These are phyloP conservation scores for Emergomyces africanus DNA, from an alignment of 2,329 filamentous ascomycete genomes.

Conservation along the genomic window DNA sequence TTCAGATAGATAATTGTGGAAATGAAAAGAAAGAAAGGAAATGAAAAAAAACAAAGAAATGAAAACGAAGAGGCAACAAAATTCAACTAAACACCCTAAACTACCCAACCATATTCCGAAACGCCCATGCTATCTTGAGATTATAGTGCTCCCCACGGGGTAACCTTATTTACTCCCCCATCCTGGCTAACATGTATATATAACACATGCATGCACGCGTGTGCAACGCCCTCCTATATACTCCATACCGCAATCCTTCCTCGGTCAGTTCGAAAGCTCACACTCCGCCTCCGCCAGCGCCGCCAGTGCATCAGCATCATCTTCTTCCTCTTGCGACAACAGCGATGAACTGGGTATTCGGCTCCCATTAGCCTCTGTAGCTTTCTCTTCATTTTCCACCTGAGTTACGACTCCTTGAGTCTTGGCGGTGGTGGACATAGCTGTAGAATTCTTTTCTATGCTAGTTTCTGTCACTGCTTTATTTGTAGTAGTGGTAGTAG, in stretches of 20 bases:
- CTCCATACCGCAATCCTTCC: not conserved
- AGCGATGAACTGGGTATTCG: constrained; percentile 11
- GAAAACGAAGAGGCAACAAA: too few relatives aligned
- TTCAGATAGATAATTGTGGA: too few relatives aligned
- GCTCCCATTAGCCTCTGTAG: constrained; percentile 1
- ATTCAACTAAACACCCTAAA: too few relatives aligned
- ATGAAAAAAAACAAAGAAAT: too few relatives aligned
- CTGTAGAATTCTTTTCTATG: not conserved
- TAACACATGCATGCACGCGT: not conserved
- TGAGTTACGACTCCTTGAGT: not conserved
- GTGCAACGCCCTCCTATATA: not conserved
- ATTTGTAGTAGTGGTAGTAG: not conserved
- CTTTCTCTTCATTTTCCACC: not conserved
- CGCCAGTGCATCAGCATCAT: constrained; percentile 30
- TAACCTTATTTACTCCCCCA: too few relatives aligned
- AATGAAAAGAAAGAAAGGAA: too few relatives aligned
- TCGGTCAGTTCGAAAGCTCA: not conserved
- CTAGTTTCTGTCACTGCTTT: not conserved
- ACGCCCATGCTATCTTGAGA: too few relatives aligned
- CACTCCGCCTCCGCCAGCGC: constrained; percentile 23
- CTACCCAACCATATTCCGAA: too few relatives aligned
- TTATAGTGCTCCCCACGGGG: too few relatives aligned
- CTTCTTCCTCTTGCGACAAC: constrained; percentile 13
- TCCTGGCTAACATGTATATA: too few relatives aligned
- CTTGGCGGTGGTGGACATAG: not conserved